Evolutionary conservation across 139 green algal genomes (phyloP).

Genomic region (Chlorella sp.): DNA sequence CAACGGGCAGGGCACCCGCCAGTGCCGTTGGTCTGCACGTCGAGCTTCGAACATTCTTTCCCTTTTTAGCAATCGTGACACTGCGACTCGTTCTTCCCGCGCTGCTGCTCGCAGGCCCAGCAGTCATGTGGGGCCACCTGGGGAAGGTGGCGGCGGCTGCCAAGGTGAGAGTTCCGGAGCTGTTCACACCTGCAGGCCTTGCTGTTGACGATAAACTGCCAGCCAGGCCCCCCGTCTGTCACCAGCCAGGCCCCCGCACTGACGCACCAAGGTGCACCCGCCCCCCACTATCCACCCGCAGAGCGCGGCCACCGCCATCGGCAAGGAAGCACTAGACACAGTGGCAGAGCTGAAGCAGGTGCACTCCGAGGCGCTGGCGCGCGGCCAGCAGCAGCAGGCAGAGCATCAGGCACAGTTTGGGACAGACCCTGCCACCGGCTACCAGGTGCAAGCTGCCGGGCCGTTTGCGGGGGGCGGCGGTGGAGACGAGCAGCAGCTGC

Average conservation of each 20-base stretch:
- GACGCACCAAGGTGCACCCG: too few species aligned
- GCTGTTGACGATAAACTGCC: too few species aligned
- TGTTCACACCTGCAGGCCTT: too few species aligned
- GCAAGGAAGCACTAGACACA: conserved; percentile 41
- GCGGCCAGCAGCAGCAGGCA: not conserved
- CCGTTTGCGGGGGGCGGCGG: not conserved
- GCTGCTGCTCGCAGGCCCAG: too few species aligned
- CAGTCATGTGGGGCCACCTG: conserved; percentile 32
- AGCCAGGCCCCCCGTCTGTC: too few species aligned
- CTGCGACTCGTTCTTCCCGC: too few species aligned
- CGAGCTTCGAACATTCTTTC: too few species aligned
- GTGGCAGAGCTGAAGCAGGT: conserved; percentile 36
- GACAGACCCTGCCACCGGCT: not conserved
- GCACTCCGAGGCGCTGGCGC: not conserved
- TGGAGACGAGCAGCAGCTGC: not conserved
- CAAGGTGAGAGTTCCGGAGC: not conserved
- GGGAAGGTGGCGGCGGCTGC: conserved; percentile 8
- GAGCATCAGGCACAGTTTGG: not conserved
- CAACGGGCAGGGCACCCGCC: too few species aligned
- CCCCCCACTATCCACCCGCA: too few species aligned
- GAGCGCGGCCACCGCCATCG: not conserved
- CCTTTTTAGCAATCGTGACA: too few species aligned
- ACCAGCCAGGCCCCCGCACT: too few species aligned
- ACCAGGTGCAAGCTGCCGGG: not conserved
- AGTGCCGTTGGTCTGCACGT: too few species aligned